Conservation (phyloP, 495 filamentous ascomycete species). For the Astrothelium macrocarpum region DNA sequence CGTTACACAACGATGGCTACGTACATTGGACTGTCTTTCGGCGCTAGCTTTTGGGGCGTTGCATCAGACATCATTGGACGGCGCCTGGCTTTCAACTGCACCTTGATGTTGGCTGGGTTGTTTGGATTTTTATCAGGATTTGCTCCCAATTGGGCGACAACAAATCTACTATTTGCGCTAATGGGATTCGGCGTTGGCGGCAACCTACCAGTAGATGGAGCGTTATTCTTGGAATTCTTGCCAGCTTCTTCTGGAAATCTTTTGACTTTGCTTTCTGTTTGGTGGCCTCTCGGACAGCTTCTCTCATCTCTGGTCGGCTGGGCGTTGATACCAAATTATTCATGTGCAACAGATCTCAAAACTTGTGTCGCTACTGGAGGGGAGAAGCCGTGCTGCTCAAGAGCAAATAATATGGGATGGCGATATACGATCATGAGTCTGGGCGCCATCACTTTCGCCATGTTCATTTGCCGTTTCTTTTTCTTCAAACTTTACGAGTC, state of each 20-base stretch:
- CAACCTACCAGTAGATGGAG: conserved; percentile 43
- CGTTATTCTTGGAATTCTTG: conserved; percentile 52
- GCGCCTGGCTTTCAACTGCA: conserved; percentile 50
- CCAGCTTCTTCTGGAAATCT: conserved; percentile 44
- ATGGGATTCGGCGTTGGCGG: conserved; percentile 52
- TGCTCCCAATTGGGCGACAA: conserved; percentile 44
- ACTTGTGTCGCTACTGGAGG: conserved; percentile 31
- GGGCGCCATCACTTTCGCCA: conserved; percentile 56
- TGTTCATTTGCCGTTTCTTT: conserved; percentile 25
- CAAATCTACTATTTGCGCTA: conserved; percentile 40
- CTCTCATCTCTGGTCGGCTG: conserved; percentile 43
- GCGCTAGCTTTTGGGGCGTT: conserved; percentile 50
- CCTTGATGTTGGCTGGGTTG: conserved; percentile 35
- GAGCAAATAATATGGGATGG: conserved; percentile 68
- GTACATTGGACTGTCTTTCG: conserved; percentile 48
- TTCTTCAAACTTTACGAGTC: conserved; percentile 26
- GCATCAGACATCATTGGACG: conserved; percentile 50
- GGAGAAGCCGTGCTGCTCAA: conserved; percentile 42
- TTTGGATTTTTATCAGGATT: conserved; percentile 49
- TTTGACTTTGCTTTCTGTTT: conserved; percentile 48
- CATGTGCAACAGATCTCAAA: conserved; percentile 31
- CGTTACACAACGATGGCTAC: conserved; percentile 48
- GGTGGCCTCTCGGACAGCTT: conserved; percentile 52
- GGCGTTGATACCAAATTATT: conserved; percentile 47
- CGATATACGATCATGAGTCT: conserved; percentile 63